Conservation (phyloP, 176 grass and related monocot species). For the Cenchrus americanus region DNA sequence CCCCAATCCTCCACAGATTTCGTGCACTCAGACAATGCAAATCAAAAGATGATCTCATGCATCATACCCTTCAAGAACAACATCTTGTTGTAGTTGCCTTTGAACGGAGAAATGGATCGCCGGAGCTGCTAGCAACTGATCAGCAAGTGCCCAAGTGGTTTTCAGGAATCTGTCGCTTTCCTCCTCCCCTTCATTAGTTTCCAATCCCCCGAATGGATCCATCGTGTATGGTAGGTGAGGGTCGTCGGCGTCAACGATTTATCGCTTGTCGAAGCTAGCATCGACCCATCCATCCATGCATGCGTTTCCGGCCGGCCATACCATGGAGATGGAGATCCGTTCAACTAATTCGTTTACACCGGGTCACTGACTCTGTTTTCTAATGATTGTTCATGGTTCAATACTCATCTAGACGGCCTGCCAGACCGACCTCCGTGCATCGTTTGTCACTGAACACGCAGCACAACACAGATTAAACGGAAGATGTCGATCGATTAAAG, state of each 20-base stretch:
- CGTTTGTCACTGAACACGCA: slow-evolving; percentile 12
- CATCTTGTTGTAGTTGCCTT: neutral
- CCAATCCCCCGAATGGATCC: neutral
- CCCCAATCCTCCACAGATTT: neutral
- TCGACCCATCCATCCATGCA: neutral
- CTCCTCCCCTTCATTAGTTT: neutral
- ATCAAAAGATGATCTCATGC: neutral
- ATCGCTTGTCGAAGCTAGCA: neutral
- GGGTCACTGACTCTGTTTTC: neutral
- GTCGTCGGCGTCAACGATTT: slow-evolving; percentile 30
- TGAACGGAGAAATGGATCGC: neutral
- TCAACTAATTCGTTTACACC: neutral
- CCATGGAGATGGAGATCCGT: neutral
- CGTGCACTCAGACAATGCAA: neutral
- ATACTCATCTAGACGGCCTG: slow-evolving; percentile 11
- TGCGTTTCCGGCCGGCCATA: neutral
- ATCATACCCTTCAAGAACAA: neutral
- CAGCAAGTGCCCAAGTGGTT: neutral
- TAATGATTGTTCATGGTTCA: neutral
- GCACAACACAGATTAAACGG: neutral
- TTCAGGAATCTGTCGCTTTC: neutral
- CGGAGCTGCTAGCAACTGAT: neutral
- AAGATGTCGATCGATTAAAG: neutral
- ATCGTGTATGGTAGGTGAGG: slow-evolving; percentile 23
- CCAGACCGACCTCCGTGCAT: neutral